A percentile compares a stretch with the other conserved stretches of the same genome.
These are phyloP conservation scores for Penicillium verhagenii DNA, from an alignment of 495 filamentous ascomycete species.

Conservation along the genomic window DNA sequence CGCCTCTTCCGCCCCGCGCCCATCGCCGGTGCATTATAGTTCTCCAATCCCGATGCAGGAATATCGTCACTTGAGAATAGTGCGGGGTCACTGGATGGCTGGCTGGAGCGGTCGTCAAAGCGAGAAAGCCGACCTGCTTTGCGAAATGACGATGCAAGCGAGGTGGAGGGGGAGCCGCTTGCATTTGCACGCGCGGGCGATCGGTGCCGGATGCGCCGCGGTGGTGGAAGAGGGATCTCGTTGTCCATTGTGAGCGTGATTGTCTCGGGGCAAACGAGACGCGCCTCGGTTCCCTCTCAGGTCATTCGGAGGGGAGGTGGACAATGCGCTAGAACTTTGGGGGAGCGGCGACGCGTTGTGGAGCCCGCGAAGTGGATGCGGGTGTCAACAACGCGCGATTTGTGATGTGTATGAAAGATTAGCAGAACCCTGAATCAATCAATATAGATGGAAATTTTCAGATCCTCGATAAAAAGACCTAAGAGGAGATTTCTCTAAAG, in stretches of 20 bases:
- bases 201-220: slow-evolving; percentile 41
- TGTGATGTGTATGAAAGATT: background rate
- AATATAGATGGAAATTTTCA: background rate
- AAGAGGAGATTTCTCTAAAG: too few relatives aligned
- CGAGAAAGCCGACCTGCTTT: slow-evolving; percentile 35
- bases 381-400: slow-evolving; percentile 25
- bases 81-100: slow-evolving; percentile 69
- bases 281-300: background rate
- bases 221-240: slow-evolving; percentile 46
- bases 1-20: slow-evolving; percentile 58
- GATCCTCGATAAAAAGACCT: too few relatives aligned
- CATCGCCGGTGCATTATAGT: slow-evolving; percentile 52
- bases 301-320: slow-evolving; percentile 1
- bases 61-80: slow-evolving; percentile 79
- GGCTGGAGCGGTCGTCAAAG: slow-evolving; percentile 45
- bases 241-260: slow-evolving; percentile 33
- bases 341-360: slow-evolving; percentile 4
- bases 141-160: slow-evolving; percentile 25
- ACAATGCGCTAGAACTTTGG: slow-evolving; percentile 21
- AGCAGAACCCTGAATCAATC: background rate
- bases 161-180: slow-evolving; percentile 7
- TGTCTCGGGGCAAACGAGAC: slow-evolving; percentile 1
- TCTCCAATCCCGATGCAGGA: slow-evolving; percentile 64
- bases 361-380: background rate
- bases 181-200: slow-evolving; percentile 24